Base-by-base conservation (phyloP, 2,329 filamentous ascomycete genomes). In the Pseudogymnoascus sp. region DNA sequence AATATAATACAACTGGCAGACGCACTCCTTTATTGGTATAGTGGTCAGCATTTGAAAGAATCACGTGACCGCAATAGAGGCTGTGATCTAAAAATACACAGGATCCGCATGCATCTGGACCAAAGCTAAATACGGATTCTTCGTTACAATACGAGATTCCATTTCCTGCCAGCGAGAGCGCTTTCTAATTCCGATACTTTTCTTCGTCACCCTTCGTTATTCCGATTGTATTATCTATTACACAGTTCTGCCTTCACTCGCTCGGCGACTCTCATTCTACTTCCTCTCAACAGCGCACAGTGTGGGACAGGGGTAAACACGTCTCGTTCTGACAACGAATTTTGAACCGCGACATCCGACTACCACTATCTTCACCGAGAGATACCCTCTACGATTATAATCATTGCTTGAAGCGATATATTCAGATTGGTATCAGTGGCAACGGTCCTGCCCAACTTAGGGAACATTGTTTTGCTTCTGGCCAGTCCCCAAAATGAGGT, bases 161-260 rank as follows among this genome's bases (percentile, higher is more conserved):
- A 22, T 35, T 33, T 33, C 16, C 24, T 50, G 5, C 5, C 50
- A 14, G 28, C 50, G 28, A 56, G n/a, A 22, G 50, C 28, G 28
- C 50, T 35, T 16, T 56, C 50, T 56, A 12, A 12, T 33, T 56
- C 50, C 22, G n/a, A 16, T 5, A 56, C 8, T 56, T 56, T 56
- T 56, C 28, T 56, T 33, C 28, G 19, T 16, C 50, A 12, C 3
- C 28, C 50, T 19, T 56, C 28, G 50, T 33, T 56, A 53, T 56
- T 56, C 33, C 16, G 3, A 56, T 56, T 56, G 28, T 56, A 56
- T 35, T 56, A 56, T 56, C 28, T 56, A 56, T 22, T 33, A 33
- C 50, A 7, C 50, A 56, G 50, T 56, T 19, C 16, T 43, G 60
- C 60, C 38, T 60, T 62, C 60, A 62, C 60, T 62, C 43, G 60